These are phyloP conservation scores for Tulasnella sp. DNA, from an alignment of 768 basidiomycete genomes.

Conservation along the genomic window DNA sequence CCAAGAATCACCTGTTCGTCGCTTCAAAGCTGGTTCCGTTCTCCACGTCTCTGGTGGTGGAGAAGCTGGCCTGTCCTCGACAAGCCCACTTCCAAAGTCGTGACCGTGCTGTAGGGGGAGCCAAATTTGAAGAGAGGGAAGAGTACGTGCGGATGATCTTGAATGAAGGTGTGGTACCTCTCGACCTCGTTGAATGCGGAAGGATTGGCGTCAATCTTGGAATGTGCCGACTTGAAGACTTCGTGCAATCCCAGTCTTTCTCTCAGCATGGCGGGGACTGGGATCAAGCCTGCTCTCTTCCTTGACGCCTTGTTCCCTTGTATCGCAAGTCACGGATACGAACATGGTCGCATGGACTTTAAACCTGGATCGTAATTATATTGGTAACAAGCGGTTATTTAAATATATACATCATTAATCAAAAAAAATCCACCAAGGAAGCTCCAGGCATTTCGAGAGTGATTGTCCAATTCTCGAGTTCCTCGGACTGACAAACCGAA, in stretches of 20 bases:
- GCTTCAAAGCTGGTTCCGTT: slow-evolving; percentile 33
- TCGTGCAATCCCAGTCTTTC: slow-evolving; percentile 22
- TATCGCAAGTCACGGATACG: too few relatives aligned
- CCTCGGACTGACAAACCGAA: too few relatives aligned
- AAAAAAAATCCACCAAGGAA: too few relatives aligned
- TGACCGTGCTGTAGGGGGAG: not conserved
- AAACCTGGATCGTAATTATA: too few relatives aligned
- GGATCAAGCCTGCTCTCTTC: slow-evolving; percentile 6
- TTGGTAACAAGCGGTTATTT: too few relatives aligned
- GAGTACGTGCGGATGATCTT: slow-evolving; percentile 31
- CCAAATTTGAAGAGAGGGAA: not conserved
- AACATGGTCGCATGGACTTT: too few relatives aligned
- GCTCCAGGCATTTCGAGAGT: too few relatives aligned
- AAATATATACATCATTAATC: too few relatives aligned
- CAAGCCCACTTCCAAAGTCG: not conserved
- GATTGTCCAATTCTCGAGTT: too few relatives aligned
- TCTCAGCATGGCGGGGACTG: slow-evolving; percentile 26
- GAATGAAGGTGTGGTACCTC: slow-evolving; percentile 28
- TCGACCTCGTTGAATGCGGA: slow-evolving; percentile 23
- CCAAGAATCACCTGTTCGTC: slow-evolving; percentile 18
- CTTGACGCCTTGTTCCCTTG: not conserved
- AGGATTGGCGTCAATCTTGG: slow-evolving; percentile 1
- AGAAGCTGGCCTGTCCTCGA: slow-evolving; percentile 31
- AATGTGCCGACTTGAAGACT: slow-evolving; percentile 27
- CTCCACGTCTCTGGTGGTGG: slow-evolving; percentile 31